Evolutionary conservation across 2,329 filamentous ascomycete species (phyloP).

Genomic region (Neoascochyta sp.): DNA sequence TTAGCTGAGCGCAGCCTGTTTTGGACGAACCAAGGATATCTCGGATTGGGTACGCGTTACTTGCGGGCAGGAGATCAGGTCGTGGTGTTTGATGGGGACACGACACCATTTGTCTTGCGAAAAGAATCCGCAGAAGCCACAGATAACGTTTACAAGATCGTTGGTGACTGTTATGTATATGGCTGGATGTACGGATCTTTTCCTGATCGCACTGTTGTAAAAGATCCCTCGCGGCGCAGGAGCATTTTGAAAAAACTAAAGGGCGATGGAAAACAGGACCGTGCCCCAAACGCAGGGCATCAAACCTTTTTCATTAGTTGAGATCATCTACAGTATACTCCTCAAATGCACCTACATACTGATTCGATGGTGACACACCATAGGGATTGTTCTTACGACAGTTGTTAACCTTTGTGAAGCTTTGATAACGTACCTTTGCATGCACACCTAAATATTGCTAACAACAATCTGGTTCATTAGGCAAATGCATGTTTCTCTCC

Average conservation of each 20-base stretch:
- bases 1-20: conserved; percentile 4
- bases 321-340: no score
- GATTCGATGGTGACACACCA: no score
- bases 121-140: background rate
- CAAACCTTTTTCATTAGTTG: conserved; percentile 1
- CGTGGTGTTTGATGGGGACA: conserved; percentile 6
- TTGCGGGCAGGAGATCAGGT: conserved; percentile 3
- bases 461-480: no score
- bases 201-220: conserved; percentile 3
- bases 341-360: no score
- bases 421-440: no score
- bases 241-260: conserved; percentile 4
- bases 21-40: conserved; percentile 4
- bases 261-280: conserved; percentile 1
- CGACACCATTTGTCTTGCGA: conserved; percentile 5
- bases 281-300: background rate
- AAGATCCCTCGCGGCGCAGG: conserved; percentile 3
- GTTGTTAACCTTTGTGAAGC: no score
- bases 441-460: no score
- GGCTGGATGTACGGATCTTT: conserved; percentile 6
- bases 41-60: conserved; percentile 5
- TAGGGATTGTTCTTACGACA: no score
- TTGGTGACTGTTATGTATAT: conserved; percentile 5
- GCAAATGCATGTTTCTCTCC: conserved; percentile 46
- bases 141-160: conserved; percentile 2